Evolutionary conservation across 2,329 filamentous ascomycete genomes (phyloP).

Genomic region (Cordyceps cicadae): DNA sequence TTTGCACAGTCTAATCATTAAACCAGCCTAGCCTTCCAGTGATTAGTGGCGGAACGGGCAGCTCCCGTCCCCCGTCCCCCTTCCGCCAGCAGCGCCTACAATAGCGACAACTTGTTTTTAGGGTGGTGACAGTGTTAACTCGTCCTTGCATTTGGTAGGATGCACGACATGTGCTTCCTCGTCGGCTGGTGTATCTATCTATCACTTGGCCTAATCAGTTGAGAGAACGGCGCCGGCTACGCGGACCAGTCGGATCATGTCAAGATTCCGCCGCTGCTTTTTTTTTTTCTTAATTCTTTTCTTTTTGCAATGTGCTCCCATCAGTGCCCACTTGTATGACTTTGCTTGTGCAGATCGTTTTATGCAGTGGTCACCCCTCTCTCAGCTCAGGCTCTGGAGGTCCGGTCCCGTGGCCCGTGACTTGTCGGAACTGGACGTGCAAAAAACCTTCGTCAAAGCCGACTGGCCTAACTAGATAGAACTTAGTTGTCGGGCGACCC

Average conservation of each 20-base stretch:
- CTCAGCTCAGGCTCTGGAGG: background rate
- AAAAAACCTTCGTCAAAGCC: background rate
- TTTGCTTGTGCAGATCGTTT: background rate
- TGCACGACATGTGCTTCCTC: conserved; percentile 1
- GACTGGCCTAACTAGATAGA: background rate
- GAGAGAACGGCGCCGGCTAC: background rate
- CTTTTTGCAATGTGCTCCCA: too few relatives aligned
- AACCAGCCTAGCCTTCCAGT: too few relatives aligned
- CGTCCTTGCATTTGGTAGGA: conserved; percentile 8
- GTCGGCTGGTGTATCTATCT: background rate
- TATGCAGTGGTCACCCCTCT: background rate
- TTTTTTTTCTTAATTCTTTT: background rate
- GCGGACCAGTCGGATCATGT: background rate
- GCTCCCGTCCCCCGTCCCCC: too few relatives aligned
- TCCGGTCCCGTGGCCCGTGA: background rate
- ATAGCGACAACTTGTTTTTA: background rate
- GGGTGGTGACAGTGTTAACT: background rate
- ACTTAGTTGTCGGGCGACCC: background rate
- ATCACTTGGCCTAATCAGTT: too few relatives aligned
- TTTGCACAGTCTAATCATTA: too few relatives aligned
- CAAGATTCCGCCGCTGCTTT: background rate
- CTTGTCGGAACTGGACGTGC: background rate
- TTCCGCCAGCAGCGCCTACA: background rate
- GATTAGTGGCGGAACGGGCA: background rate
- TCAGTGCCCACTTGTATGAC: too few relatives aligned